Evolutionary conservation across 1,139 yeast species (phyloP).

Genomic region (Yamadazyma sp.): DNA sequence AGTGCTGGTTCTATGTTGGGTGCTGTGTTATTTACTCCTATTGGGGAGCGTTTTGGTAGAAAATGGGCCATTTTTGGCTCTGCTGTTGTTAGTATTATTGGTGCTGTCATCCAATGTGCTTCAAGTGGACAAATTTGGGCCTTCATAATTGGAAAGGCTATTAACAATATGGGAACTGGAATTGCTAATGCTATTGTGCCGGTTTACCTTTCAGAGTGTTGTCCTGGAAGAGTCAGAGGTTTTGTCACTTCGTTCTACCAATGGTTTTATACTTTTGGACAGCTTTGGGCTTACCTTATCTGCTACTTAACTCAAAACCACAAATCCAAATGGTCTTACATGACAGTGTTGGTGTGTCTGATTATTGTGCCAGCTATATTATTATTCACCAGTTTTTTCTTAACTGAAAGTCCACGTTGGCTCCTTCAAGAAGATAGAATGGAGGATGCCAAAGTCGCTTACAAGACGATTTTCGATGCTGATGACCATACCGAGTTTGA

Average conservation of each 20-base stretch:
- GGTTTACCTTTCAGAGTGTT: constrained; percentile 44
- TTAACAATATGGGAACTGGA: background rate
- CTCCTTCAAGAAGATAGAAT: constrained; percentile 27
- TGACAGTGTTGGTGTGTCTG: background rate
- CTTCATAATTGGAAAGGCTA: background rate
- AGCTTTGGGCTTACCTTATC: constrained; percentile 46
- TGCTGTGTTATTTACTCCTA: background rate
- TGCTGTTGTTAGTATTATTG: background rate
- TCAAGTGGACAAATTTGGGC: background rate
- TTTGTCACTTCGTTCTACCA: constrained; percentile 42
- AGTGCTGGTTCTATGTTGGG: background rate
- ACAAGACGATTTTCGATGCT: background rate
- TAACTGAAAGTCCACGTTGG: constrained; percentile 40
- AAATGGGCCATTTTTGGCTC: background rate
- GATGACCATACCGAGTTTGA: background rate
- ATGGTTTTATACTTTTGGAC: constrained; percentile 49
- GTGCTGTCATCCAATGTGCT: background rate
- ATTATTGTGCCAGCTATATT: constrained; percentile 26
- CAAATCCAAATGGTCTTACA: constrained; percentile 24
- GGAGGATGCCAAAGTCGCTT: constrained; percentile 22
- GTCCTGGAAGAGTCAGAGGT: constrained; percentile 48
- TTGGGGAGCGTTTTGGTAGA: background rate
- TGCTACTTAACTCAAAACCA: constrained; percentile 32
- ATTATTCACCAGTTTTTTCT: constrained; percentile 26
- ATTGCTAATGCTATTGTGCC: constrained; percentile 38